phyloP scores from a whole-genome alignment of 768 basidiomycete species.

The Russula dissimulans region DNA sequence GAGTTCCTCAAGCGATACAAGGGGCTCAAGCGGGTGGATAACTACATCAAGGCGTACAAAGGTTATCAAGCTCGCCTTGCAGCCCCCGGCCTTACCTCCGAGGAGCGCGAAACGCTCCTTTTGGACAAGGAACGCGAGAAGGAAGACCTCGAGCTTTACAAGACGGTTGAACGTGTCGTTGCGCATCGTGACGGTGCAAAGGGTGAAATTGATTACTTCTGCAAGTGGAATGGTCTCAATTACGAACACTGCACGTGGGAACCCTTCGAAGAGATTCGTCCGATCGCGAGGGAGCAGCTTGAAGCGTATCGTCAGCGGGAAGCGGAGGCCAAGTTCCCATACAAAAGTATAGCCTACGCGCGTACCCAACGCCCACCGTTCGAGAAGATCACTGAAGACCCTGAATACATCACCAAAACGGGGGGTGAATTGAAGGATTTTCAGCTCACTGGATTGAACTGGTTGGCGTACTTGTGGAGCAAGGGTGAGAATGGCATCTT shows the following conservation, averaged over 20 bases:
- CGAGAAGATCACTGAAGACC: conserved; percentile 78
- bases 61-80: conserved; percentile 56
- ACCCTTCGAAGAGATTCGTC: conserved; percentile 64
- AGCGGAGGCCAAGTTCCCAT: conserved; percentile 73
- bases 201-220: conserved; percentile 73
- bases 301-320: conserved; percentile 72
- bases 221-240: conserved; percentile 92
- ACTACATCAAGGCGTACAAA: conserved; percentile 93
- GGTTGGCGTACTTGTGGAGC: conserved; percentile 96
- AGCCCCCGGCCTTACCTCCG: conserved; percentile 60
- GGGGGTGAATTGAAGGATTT: conserved; percentile 94
- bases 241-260: conserved; percentile 99
- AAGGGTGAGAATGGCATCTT: conserved; percentile 94
- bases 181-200: conserved; percentile 58
- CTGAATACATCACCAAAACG: conserved; percentile 67
- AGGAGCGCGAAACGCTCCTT: conserved; percentile 83
- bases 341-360: conserved; percentile 65
- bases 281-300: conserved; percentile 69
- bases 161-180: conserved; percentile 86
- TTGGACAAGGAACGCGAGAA: conserved; percentile 87
- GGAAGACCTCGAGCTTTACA: conserved; percentile 85
- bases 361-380: conserved; percentile 66
- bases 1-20: conserved; percentile 92
- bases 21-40: conserved; percentile 95
- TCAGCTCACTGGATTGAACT: conserved; percentile 95